Evolutionary conservation across 192 early-diverging fungal genomes (phyloP).

Genomic region (Spizellomyces sp.): DNA sequence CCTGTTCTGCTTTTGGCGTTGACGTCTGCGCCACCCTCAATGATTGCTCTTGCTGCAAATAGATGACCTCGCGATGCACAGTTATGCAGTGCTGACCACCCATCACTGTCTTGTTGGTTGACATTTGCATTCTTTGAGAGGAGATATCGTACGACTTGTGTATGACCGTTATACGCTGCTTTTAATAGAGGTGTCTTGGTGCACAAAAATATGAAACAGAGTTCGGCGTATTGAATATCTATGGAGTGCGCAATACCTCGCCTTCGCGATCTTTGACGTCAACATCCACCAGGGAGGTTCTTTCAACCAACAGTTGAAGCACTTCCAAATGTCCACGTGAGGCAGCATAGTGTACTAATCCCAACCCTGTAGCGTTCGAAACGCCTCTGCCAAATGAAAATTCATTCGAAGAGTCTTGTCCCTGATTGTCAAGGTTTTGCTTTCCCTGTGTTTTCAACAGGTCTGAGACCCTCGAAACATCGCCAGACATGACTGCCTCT

Average conservation of each 20-base stretch:
- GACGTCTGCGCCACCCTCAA: slow-evolving; percentile 46
- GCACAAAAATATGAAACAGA: too few species aligned
- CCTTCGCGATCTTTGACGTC: slow-evolving; percentile 68
- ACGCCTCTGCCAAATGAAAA: too few species aligned
- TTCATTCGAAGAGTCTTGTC: too few species aligned
- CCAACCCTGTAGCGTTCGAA: slow-evolving; percentile 16
- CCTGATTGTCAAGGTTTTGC: not conserved
- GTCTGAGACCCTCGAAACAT: not conserved
- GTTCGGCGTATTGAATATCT: too few species aligned
- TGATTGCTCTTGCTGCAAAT: slow-evolving; percentile 41
- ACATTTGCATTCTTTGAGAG: slow-evolving; percentile 62
- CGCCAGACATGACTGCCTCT: slow-evolving; percentile 5
- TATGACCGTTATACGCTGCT: slow-evolving; percentile 70
- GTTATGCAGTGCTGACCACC: slow-evolving; percentile 84
- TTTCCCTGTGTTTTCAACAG: not conserved
- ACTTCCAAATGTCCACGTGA: slow-evolving; percentile 33
- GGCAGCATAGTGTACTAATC: slow-evolving; percentile 18
- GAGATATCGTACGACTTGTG: slow-evolving; percentile 60
- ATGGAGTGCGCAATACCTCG: slow-evolving; percentile 9
- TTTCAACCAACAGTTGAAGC: slow-evolving; percentile 58
- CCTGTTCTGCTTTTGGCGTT: slow-evolving; percentile 65
- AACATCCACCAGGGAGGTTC: slow-evolving; percentile 53
- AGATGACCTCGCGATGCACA: slow-evolving; percentile 67
- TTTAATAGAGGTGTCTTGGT: slow-evolving; percentile 71
- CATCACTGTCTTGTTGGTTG: slow-evolving; percentile 69